Percentiles rank a stretch among this genome's conserved stretches.
Evolutionary conservation across 805 yeast genomes (phyloP).

Genomic region (Lipomyces orientalis): DNA sequence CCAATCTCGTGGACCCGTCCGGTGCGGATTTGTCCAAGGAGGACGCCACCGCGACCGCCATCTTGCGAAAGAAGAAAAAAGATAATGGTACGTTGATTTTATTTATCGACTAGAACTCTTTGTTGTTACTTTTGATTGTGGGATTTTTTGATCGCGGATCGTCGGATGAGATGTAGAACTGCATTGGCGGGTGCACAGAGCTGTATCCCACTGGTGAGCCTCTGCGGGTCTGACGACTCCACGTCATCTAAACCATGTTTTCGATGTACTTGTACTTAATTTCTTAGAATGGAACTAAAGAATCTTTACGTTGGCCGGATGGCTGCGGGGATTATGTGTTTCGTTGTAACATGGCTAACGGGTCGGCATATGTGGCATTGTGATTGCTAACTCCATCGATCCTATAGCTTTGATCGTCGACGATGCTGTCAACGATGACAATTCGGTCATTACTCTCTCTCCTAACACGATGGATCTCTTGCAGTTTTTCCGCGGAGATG

Average conservation of each 20-base stretch:
- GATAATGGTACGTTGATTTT: slow-evolving; percentile 62
- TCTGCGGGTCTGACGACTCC: neutral
- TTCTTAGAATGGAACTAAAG: neutral
- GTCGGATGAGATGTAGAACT: neutral
- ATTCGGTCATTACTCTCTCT: slow-evolving; percentile 93
- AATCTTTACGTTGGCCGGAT: neutral
- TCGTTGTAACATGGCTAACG: neutral
- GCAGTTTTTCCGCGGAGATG: slow-evolving; percentile 96
- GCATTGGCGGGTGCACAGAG: neutral
- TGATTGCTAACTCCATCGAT: neutral
- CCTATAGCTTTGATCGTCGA: slow-evolving; percentile 76
- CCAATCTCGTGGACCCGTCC: slow-evolving; percentile 63
- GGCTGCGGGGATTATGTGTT: neutral
- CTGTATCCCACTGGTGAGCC: neutral
- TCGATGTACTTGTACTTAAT: neutral
- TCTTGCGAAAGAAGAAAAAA: slow-evolving; percentile 96
- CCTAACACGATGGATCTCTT: slow-evolving; percentile 93
- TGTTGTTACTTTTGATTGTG: neutral
- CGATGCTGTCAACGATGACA: slow-evolving; percentile 96
- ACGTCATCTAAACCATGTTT: neutral
- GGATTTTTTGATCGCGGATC: neutral
- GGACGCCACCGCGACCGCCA: slow-evolving; percentile 92
- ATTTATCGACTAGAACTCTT: neutral
- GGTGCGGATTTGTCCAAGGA: slow-evolving; percentile 65
- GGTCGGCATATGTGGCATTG: neutral